A percentile compares a stretch with the other conserved stretches of the same genome.
Evolutionary conservation across 345 rosid genomes (phyloP).

Genomic region (Rhodamnia argentea): DNA sequence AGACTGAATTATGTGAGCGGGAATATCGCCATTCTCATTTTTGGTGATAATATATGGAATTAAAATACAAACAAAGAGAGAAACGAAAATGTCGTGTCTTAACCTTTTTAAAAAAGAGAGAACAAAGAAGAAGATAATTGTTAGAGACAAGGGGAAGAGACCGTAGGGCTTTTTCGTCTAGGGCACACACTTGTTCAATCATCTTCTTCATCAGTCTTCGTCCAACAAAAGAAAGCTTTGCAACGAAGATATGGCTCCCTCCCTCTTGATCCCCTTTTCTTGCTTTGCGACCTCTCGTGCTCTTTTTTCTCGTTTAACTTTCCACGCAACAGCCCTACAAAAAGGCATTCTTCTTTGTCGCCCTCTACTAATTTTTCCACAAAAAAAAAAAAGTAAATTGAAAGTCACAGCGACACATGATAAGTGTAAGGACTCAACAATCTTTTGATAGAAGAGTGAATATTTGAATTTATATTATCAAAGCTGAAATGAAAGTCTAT

Average conservation of each 20-base stretch:
- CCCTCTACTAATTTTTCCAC: background rate
- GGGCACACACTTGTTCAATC: background rate
- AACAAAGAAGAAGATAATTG: background rate
- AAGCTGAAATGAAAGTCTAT: too few species aligned
- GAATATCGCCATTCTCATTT: background rate
- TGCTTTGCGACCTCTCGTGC: background rate
- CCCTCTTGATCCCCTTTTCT: background rate
- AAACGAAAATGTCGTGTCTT: background rate
- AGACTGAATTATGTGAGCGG: background rate
- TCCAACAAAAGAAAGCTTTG: background rate
- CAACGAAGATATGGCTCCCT: background rate
- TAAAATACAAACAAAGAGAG: background rate
- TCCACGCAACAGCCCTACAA: background rate
- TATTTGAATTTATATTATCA: too few species aligned
- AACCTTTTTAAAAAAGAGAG: background rate
- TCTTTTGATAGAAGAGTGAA: background rate
- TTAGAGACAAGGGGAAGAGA: background rate
- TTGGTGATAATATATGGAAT: background rate
- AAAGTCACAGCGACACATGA: background rate
- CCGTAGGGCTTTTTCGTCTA: background rate
- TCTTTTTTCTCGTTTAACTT: background rate
- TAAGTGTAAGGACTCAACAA: background rate
- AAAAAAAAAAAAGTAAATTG: background rate
- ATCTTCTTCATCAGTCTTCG: background rate
- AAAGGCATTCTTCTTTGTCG: background rate